Evolutionary conservation across 257 asterid species (phyloP).

Genomic region (Gynochthodes officinalis): DNA sequence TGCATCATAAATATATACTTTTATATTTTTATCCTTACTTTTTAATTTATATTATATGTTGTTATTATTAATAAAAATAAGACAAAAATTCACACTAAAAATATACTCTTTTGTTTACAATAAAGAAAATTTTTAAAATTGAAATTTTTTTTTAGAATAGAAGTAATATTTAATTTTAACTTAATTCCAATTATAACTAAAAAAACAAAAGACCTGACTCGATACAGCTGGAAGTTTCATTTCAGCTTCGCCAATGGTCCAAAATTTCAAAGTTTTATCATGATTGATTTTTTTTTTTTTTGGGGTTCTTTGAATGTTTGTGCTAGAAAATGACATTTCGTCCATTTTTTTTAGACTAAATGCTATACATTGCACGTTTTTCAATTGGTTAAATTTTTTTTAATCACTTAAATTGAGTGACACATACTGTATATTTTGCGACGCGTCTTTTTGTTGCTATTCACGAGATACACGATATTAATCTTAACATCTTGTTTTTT

Average conservation of each 20-base stretch:
- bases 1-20: too few relatives aligned
- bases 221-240: slow-evolving; percentile 3
- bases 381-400: background rate
- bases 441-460: background rate
- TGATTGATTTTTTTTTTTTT: background rate
- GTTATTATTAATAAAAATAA: too few relatives aligned
- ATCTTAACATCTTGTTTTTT: background rate
- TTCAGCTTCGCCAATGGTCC: background rate
- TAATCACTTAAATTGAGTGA: background rate
- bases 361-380: background rate
- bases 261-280: background rate
- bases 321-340: background rate
- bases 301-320: too few relatives aligned
- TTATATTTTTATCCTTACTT: too few relatives aligned
- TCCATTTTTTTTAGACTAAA: background rate
- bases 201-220: too few relatives aligned
- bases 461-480: background rate
- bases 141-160: too few relatives aligned
- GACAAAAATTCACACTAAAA: too few relatives aligned
- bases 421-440: background rate
- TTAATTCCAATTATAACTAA: too few relatives aligned
- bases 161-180: too few relatives aligned
- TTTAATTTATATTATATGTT: too few relatives aligned
- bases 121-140: too few relatives aligned
- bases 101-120: too few relatives aligned